A percentile compares a stretch with the other conserved stretches of the same genome.
These are phyloP conservation scores for Aspergillus ostianus DNA, from an alignment of 495 filamentous ascomycete genomes.

Conservation along the genomic window DNA sequence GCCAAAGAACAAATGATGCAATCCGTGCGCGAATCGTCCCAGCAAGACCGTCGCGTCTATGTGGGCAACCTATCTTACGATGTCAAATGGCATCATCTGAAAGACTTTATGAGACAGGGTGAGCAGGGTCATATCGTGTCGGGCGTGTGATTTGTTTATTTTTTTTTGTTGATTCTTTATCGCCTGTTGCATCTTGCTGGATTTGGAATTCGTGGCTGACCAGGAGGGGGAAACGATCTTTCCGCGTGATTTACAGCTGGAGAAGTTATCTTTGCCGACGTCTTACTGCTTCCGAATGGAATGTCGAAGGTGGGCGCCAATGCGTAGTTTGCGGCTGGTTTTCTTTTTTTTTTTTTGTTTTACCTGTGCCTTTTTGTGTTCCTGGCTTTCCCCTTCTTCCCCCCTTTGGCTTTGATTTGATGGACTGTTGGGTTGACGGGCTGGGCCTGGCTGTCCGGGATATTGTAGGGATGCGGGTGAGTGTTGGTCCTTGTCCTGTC, in stretches of 20 bases:
- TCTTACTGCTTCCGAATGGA: conserved; percentile 99
- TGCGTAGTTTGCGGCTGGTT: conserved; percentile 80
- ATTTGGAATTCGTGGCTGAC: conserved; percentile 33
- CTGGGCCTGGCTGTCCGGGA: conserved; percentile 84
- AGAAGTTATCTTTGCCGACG: conserved; percentile 99
- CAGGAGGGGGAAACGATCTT: conserved; percentile 22
- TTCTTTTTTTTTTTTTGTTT: conserved; percentile 59
- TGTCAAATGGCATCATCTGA: conserved; percentile 99
- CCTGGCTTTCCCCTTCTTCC: conserved; percentile 31
- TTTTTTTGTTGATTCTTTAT: conserved; percentile 4
- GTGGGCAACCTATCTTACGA: conserved; percentile 98
- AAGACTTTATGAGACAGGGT: conserved; percentile 99
- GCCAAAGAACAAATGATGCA: conserved; percentile 96
- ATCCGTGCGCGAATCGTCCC: conserved; percentile 85
- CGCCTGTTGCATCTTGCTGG: conserved; percentile 8
- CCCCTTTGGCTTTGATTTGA: conserved; percentile 48
- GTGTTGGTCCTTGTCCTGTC: conserved; percentile 25
- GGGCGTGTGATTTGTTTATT: conserved; percentile 20
- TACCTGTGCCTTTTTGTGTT: conserved; percentile 37
- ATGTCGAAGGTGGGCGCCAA: conserved; percentile 99
- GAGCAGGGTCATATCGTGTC: conserved; percentile 45
- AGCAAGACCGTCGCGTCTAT: conserved; percentile 98
- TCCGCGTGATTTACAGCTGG: conserved; percentile 63
- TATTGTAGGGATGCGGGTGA: conserved; percentile 99
- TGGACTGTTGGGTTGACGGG: conserved; percentile 99